Evolutionary conservation across 2,329 filamentous ascomycete species (phyloP), one percentile per base, ranked within the genome.

Genomic region (Aspergillus fumigatiaffinis): DNA sequence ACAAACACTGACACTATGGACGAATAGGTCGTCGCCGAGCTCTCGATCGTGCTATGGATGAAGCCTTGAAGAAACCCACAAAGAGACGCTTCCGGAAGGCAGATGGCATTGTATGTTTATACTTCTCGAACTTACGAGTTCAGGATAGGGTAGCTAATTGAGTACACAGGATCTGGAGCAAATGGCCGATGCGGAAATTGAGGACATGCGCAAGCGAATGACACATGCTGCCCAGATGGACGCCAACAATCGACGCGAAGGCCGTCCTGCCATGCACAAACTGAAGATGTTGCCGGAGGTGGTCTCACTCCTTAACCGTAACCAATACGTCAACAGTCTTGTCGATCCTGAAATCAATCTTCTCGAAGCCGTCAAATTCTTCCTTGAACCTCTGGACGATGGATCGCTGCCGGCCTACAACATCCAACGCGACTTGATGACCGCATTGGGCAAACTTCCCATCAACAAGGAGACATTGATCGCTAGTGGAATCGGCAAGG

Each of bases 281-380:
- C 84, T 99, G 49, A 92, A 92, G 77, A 88, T 99, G 65, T 85
- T 99, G 17, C 92, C 93, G 1, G 89, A 96, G 72, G 94, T 99
- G 14, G 87, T 92, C 50, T 86, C 87, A 47, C 82, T 97, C 21
- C 83, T 99, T 59, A 97, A 95, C 73, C 90, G 92, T 68, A 96
- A 93, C 74, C 91, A 77, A 53, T 79, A 90, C 54, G 85, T 93
- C 28, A 90, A 91, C 65, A 89, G 90, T 29, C 87, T 97, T 51
- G 86, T 97, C 44, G 93, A 97, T 65, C 93, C 93, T 0, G 94
- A 99, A 70, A 95, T 89, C 70, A 97, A 97, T 77, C 89, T 99
- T 61, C 80, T 99, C 42, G 91, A 96, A 75, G 90, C 92, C 14
- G 91, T 99, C 69, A 92, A 93, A 71, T 97, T 96, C 82, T 97